Base-by-base conservation (phyloP, 495 filamentous ascomycete genomes). In the Darksidea phi region DNA sequence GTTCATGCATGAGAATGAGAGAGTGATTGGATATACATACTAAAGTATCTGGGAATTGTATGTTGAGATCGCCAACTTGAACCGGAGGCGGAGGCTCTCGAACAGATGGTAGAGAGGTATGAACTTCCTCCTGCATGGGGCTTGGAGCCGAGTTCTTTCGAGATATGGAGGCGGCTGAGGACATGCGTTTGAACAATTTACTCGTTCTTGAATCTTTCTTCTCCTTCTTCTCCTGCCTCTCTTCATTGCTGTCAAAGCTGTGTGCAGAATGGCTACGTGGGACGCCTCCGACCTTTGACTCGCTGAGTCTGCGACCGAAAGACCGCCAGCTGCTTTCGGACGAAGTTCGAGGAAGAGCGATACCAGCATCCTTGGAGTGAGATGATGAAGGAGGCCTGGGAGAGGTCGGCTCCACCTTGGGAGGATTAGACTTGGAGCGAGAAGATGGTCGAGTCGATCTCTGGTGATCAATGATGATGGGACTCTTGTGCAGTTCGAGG, bases 11-110 rank as follows among this genome's bases (percentile, higher is more conserved):
- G 42, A 54, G 54, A 37, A 41, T 34, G 11, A 49, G n/a, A 11
- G 18, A 24, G 26, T 50, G 24, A n/a, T 8, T 48, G 13, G 15
- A 18, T 28, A 34, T 17, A 21, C 74, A 67, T 70, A 77, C 76
- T 21, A 96, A 79, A 45, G 86, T 92, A 71, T 95, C 92, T 1
- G 92, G 91, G 68, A 97, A 95, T 67, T 97, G 92, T 2, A 96
- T 85, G 63, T 97, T 95, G 50, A 95, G 85, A 68, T 96, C 91
- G 38, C 92, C 91, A 71, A 69, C 59, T 34, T 65, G 62, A n/a
- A 69, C 66, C 36, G 66, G 67, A n/a, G 70, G 70, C 28, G 74
- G 72, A 13, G 74, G 74, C 43, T 73, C 76, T 1, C 78, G 67
- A 50, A 84, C 75, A 32, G 73, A 73, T 6, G 70, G 58, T 38